phyloP scores from a whole-genome alignment of 2,329 filamentous ascomycete genomes.

The Bipolaris oryzae region DNA sequence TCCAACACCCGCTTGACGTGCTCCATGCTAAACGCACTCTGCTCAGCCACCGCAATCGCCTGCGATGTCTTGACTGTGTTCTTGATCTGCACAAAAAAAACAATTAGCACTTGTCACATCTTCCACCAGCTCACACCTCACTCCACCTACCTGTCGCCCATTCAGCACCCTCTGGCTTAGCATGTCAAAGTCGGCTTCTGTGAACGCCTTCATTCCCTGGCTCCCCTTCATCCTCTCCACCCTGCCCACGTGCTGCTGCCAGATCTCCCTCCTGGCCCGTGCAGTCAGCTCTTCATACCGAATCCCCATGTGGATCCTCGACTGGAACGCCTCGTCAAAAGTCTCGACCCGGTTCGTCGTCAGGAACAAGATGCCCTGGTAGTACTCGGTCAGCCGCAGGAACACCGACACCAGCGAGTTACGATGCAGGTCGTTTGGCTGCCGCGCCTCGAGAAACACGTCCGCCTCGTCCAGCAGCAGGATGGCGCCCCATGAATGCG shows the following conservation, averaged over 20 bases:
- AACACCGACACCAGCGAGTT: constrained; percentile 32
- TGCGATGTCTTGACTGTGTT: constrained; percentile 85
- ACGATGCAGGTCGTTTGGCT: constrained; percentile 16
- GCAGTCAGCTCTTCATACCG: not conserved
- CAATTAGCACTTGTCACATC: too few species aligned
- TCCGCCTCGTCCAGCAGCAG: constrained; percentile 44
- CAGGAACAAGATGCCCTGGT: constrained; percentile 52
- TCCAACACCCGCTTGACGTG: constrained; percentile 85
- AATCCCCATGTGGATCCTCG: constrained; percentile 19
- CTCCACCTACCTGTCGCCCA: constrained; percentile 64
- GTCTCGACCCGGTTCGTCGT: constrained; percentile 50
- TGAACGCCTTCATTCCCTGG: constrained; percentile 57
- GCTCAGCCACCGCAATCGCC: constrained; percentile 78
- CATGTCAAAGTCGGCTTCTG: constrained; percentile 68
- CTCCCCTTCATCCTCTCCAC: constrained; percentile 57
- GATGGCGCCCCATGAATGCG: constrained; percentile 84
- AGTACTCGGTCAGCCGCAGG: constrained; percentile 51
- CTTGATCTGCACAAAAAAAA: constrained; percentile 69
- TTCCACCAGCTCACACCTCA: not conserved
- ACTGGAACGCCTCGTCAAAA: constrained; percentile 51
- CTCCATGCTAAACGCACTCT: constrained; percentile 72
- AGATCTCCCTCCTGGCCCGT: not conserved
- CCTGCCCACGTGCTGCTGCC: constrained; percentile 76
- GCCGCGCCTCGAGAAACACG: constrained; percentile 61
- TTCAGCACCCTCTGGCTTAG: constrained; percentile 73